phyloP scores from a whole-genome alignment of 768 basidiomycete genomes.

The Russula sp. region DNA sequence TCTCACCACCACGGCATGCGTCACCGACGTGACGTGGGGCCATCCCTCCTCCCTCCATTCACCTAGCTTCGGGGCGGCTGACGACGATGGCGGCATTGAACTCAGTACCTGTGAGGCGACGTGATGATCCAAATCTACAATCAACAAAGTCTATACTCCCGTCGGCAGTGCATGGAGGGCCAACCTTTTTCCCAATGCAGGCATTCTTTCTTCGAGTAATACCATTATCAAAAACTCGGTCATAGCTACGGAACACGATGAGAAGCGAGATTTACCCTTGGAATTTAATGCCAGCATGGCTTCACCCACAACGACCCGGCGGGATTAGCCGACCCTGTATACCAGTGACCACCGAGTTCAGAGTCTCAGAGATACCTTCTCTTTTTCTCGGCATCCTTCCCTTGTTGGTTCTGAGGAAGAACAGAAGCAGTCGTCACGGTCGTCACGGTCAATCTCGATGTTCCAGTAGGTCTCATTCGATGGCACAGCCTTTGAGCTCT shows the following conservation, averaged over 20 bases:
- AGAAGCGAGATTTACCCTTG: conserved; percentile 34
- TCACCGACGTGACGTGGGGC: too few relatives aligned
- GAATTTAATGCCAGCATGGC: conserved; percentile 53
- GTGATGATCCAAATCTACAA: conserved; percentile 38
- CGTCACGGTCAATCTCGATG: conserved; percentile 59
- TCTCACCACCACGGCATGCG: too few relatives aligned
- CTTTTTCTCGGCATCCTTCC: conserved; percentile 34
- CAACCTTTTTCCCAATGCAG: conserved; percentile 62
- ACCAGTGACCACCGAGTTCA: conserved; percentile 65
- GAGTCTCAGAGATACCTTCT: conserved; percentile 40
- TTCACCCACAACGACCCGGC: conserved; percentile 54
- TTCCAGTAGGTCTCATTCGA: conserved; percentile 84
- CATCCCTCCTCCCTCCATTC: too few relatives aligned
- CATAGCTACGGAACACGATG: neutral
- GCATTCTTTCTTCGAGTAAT: conserved; percentile 76
- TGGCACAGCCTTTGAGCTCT: conserved; percentile 41
- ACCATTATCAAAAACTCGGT: conserved; percentile 45
- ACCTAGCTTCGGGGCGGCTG: too few relatives aligned
- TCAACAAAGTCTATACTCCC: conserved; percentile 75
- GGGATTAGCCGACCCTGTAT: conserved; percentile 43
- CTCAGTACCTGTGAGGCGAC: conserved; percentile 14
- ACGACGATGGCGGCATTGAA: neutral
- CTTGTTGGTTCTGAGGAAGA: conserved; percentile 19
- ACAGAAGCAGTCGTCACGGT: conserved; percentile 22
- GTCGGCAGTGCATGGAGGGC: conserved; percentile 41